Evolutionary conservation across 2,329 filamentous ascomycete species (phyloP).

Genomic region (Phialophora verrucosa): DNA sequence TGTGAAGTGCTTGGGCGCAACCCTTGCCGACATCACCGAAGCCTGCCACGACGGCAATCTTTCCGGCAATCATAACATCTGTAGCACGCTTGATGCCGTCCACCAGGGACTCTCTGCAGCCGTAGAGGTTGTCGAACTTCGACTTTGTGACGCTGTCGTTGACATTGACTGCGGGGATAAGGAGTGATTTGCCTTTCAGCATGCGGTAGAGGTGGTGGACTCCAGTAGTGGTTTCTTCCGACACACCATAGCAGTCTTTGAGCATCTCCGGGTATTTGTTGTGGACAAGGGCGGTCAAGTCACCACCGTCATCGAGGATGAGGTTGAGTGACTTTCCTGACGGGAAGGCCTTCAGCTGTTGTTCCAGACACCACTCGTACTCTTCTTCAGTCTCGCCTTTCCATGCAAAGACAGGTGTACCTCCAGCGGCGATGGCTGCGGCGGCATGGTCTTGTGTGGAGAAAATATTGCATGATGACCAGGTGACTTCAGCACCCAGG

Average conservation of each 20-base stretch:
- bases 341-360: slow-evolving; percentile 97
- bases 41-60: slow-evolving; percentile 96
- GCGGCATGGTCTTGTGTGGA: slow-evolving; percentile 98
- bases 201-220: slow-evolving; percentile 99
- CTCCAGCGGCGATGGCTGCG: slow-evolving; percentile 91
- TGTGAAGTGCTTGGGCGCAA: slow-evolving; percentile 91
- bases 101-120: slow-evolving; percentile 97
- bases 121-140: slow-evolving; percentile 99
- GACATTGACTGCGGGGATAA: slow-evolving; percentile 97
- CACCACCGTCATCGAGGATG: slow-evolving; percentile 98
- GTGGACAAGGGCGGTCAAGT: slow-evolving; percentile 95
- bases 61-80: slow-evolving; percentile 99
- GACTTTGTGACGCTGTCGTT: slow-evolving; percentile 99
- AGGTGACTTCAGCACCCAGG: slow-evolving; percentile 97
- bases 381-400: slow-evolving; percentile 98
- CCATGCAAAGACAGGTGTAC: slow-evolving; percentile 85
- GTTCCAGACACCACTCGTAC: slow-evolving; percentile 99
- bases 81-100: slow-evolving; percentile 99
- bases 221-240: slow-evolving; percentile 99
- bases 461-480: slow-evolving; percentile 99
- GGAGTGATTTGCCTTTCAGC: slow-evolving; percentile 87
- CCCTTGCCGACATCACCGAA: slow-evolving; percentile 99
- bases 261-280: slow-evolving; percentile 98
- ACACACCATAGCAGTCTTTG: slow-evolving; percentile 97
- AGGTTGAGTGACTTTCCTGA: slow-evolving; percentile 96